phyloP scores from a whole-genome alignment of 768 basidiomycete species.

The Austroboletus festivus region DNA sequence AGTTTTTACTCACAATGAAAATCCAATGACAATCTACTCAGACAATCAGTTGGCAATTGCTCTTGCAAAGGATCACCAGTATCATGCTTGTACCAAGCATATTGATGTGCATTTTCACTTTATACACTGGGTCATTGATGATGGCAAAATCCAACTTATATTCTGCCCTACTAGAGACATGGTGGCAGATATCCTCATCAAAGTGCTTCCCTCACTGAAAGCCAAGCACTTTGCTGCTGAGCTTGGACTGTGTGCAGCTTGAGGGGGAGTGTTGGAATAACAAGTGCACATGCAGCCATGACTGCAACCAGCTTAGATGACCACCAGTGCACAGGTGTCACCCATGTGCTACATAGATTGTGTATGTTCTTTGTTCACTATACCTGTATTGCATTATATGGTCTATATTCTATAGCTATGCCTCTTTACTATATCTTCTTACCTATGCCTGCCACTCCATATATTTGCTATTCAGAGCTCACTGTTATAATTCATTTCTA shows the following conservation, averaged over 20 bases:
- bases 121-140: background rate
- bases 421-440: too few relatives aligned
- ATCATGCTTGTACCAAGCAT: background rate
- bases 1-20: too few relatives aligned
- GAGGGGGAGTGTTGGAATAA: conserved; percentile 4
- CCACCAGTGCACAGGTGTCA: too few relatives aligned
- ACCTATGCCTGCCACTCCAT: too few relatives aligned
- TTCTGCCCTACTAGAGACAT: background rate
- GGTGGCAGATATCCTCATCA: conserved; percentile 1
- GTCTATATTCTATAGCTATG: too few relatives aligned
- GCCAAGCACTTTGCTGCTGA: background rate
- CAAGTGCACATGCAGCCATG: too few relatives aligned
- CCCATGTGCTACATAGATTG: too few relatives aligned
- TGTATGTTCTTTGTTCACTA: too few relatives aligned
- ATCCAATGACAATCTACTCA: background rate
- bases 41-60: background rate
- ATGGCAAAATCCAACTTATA: background rate
- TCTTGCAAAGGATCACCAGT: background rate
- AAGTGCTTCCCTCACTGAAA: background rate
- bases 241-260: background rate
- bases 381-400: too few relatives aligned
- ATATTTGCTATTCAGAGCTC: too few relatives aligned
- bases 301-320: too few relatives aligned
- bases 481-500: too few relatives aligned
- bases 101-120: conserved; percentile 1